These are phyloP conservation scores for Baudoinia panamericana DNA, from an alignment of 495 filamentous ascomycete genomes.

Conservation along the genomic window DNA sequence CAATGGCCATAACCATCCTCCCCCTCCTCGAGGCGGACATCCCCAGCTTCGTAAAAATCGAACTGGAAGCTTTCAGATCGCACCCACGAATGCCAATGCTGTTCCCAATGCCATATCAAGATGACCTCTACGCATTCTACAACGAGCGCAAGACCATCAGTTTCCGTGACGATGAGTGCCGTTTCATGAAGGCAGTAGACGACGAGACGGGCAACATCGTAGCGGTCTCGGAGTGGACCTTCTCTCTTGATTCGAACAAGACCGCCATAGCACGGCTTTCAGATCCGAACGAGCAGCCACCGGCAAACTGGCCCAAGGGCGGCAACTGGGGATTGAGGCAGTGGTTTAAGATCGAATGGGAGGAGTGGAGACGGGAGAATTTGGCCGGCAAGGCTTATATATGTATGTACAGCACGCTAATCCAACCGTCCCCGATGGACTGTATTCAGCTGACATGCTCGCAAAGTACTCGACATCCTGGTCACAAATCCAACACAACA, in stretches of 20 bases:
- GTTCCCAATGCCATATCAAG: constrained; percentile 11
- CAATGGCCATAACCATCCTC: constrained; percentile 11
- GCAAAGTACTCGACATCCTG: constrained; percentile 17
- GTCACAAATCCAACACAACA: constrained; percentile 12
- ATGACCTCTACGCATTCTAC: constrained; percentile 15
- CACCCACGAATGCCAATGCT: constrained; percentile 15
- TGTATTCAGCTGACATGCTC: neutral
- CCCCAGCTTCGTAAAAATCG: constrained; percentile 10
- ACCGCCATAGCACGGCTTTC: neutral
- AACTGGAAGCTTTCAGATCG: constrained; percentile 13
- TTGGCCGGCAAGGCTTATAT: constrained; percentile 18
- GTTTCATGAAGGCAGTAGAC: constrained; percentile 15
- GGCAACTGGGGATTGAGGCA: constrained; percentile 12
- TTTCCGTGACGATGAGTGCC: constrained; percentile 5
- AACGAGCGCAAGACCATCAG: constrained; percentile 1
- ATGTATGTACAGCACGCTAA: neutral
- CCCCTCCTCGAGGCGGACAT: constrained; percentile 14
- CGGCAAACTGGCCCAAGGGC: constrained; percentile 11
- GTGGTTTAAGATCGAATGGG: constrained; percentile 12
- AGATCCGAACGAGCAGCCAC: constrained; percentile 11
- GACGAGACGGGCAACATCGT: constrained; percentile 9
- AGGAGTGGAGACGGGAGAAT: constrained; percentile 6
- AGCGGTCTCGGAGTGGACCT: constrained; percentile 15
- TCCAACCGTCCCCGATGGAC: neutral
- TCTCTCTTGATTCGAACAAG: constrained; percentile 4